phyloP scores from a whole-genome alignment of 345 rosid genomes.

The Turnera subulata region DNA sequence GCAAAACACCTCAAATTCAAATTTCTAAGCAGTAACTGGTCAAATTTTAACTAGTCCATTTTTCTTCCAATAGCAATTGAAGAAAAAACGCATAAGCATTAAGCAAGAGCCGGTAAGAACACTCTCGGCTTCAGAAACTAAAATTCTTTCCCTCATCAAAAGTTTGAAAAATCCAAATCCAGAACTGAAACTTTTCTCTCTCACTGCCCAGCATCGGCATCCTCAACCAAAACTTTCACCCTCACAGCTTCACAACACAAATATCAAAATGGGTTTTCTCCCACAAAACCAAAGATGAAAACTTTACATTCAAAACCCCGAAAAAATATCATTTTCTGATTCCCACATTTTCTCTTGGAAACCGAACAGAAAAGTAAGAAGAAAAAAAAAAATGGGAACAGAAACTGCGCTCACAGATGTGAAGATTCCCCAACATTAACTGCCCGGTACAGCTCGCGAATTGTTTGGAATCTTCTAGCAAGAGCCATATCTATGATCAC shows the following conservation, averaged over 20 bases:
- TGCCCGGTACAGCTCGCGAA: slow-evolving; percentile 32
- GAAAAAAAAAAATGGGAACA: slow-evolving; percentile 2
- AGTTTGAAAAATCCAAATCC: neutral
- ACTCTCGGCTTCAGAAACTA: neutral
- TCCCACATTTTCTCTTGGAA: slow-evolving; percentile 10
- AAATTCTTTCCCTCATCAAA: neutral
- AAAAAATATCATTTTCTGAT: neutral
- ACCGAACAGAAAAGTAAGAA: slow-evolving; percentile 19
- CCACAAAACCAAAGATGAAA: neutral
- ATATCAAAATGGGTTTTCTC: slow-evolving; percentile 4
- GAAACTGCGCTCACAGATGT: slow-evolving; percentile 40
- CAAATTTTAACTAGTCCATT: too few species aligned
- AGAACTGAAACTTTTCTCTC: neutral
- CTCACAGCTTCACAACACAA: neutral
- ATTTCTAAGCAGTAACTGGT: neutral
- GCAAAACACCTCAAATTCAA: neutral
- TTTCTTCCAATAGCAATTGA: neutral
- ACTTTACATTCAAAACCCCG: neutral
- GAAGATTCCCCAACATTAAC: slow-evolving; percentile 36
- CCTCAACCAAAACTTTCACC: neutral
- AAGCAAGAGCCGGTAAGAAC: neutral
- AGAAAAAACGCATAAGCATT: neutral
- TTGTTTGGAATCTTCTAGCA: slow-evolving; percentile 14
- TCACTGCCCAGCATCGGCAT: neutral
- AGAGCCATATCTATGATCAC: slow-evolving; percentile 15